These are phyloP conservation scores for Coprinellus micaceus DNA, from an alignment of 768 basidiomycete genomes.

Conservation along the genomic window DNA sequence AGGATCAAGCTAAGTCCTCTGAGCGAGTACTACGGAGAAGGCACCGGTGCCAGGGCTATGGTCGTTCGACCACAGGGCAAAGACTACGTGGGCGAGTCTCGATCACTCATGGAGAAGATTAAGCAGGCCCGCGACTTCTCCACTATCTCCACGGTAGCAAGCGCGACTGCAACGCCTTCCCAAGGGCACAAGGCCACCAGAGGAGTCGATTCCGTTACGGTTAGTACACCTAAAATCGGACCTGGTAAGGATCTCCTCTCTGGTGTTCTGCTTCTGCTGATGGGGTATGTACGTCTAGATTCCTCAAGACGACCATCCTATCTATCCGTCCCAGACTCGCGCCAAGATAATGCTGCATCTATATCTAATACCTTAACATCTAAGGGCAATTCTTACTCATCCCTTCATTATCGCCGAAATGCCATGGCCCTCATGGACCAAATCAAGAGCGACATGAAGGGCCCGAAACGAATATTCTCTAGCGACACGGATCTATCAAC, in stretches of 20 bases:
- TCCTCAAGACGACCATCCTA: constrained; percentile 27
- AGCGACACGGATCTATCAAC: constrained; percentile 57
- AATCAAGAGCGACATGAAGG: constrained; percentile 75
- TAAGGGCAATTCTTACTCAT: constrained; percentile 45
- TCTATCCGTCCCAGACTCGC: constrained; percentile 31
- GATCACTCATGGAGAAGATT: constrained; percentile 75
- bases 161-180: constrained; percentile 32
- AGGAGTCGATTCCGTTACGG: neutral
- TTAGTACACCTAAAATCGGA: neutral
- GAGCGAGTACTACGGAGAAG: constrained; percentile 54
- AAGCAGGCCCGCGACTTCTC: constrained; percentile 75
- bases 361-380: constrained; percentile 29
- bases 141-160: constrained; percentile 62
- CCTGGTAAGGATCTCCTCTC: neutral
- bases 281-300: constrained; percentile 16
- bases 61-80: constrained; percentile 53
- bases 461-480: constrained; percentile 69
- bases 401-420: constrained; percentile 67
- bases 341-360: constrained; percentile 22
- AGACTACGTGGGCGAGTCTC: constrained; percentile 78
- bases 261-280: neutral
- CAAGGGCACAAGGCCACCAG: constrained; percentile 11
- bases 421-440: constrained; percentile 83
- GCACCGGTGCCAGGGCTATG: constrained; percentile 41
- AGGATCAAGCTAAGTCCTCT: constrained; percentile 74